Percentiles rank a stretch among this genome's conserved stretches.
Evolutionary conservation across 371 early-diverging fungal genomes (phyloP).

Genomic region (Globomyces sp.): DNA sequence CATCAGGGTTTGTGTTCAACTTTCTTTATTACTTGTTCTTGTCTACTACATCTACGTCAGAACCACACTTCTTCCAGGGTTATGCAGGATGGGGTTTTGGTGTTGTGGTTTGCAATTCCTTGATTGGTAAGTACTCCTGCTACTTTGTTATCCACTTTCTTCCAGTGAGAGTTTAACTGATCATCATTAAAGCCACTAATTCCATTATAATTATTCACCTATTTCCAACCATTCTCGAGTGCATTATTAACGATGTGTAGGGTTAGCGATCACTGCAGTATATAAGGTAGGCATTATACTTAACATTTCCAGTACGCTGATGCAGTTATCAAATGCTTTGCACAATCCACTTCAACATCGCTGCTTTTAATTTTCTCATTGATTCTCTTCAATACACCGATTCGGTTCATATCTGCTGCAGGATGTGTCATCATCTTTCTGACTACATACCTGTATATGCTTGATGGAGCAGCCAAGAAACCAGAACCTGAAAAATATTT

Average conservation of each 20-base stretch:
- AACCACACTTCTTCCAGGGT: neutral
- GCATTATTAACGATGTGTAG: no score
- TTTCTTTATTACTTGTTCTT: neutral
- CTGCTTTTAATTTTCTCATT: neutral
- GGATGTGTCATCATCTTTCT: slow-evolving; percentile 9
- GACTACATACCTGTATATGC: neutral
- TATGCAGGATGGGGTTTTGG: neutral
- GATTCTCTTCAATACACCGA: neutral
- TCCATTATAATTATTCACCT: no score
- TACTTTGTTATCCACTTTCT: no score
- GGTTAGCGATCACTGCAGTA: slow-evolving; percentile 4
- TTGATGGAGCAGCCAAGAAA: no score
- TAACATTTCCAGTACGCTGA: neutral
- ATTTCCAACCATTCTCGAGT: no score
- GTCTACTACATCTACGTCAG: neutral
- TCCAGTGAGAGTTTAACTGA: no score
- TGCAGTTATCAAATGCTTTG: neutral
- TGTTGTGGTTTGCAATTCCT: slow-evolving; percentile 2
- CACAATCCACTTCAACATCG: slow-evolving; percentile 2
- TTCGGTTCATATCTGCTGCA: neutral
- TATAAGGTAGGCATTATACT: neutral
- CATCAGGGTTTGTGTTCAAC: neutral
- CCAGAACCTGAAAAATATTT: no score
- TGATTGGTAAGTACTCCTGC: neutral
- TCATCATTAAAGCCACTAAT: no score